Evolutionary conservation across 106 monocot species (phyloP), one percentile per base, ranked within the genome.

Genomic region (Triglochin maritima): DNA sequence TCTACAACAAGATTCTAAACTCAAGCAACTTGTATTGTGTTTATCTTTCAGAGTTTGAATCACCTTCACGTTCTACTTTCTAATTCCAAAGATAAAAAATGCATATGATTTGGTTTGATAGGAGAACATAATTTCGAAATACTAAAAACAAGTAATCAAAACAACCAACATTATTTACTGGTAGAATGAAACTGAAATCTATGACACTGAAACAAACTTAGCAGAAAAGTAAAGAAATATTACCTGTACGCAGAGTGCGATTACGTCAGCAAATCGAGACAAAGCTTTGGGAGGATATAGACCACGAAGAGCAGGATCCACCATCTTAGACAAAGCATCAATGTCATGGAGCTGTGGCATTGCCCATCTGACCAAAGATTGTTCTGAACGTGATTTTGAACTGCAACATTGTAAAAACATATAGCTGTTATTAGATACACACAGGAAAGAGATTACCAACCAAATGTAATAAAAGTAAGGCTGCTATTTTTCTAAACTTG

Each of bases 191-290:
- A 29, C 1, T 29, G 29, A 29, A 29, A 29, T 29, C 29, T 29
- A 29, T 29, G 29, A 29, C 1, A 29, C 29, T 29, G 29, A 29
- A 29, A 29, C 29, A 29, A 29, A 29, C 29, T 29, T 29, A 29
- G 29, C 29, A 29, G 29, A 29, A 29, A 29, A 29, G 29, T 29
- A 29, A 29, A 29, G 29, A 29, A 29, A 29, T 29, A 29, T 76
- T 67, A 95, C 94, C 94, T 83, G 87, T 47, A 88, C 85, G 50
- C 95, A 96, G 10, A 83, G 87, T 45, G 83, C 77, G 13, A 96
- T 87, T 13, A 86, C 81, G 77, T 96, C 95, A 50, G 95, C 90
- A 76, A 96, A 90, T 57, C 90, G 83, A 56, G 90, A 96, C 49
- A 96, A 76, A 5, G 90, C 72, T 54, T 90, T 96, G 5, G 95